phyloP scores from a whole-genome alignment of 2,329 filamentous ascomycete species.

The Fusarium bactridioides region DNA sequence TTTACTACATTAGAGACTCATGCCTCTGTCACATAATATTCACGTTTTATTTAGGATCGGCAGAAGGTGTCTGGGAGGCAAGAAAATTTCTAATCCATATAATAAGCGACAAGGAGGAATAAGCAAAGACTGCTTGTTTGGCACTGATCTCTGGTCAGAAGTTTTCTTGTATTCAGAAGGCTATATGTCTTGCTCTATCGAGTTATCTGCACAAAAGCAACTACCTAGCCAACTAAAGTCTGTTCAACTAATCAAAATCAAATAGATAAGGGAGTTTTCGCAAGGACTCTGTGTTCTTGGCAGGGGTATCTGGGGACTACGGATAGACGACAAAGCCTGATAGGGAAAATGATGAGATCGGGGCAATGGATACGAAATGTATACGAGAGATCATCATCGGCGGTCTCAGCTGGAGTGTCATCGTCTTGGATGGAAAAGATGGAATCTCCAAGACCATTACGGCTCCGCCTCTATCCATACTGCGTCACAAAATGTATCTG shows the following conservation, averaged over 20 bases:
- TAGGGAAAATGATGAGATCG: not conserved
- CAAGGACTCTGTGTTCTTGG: not conserved
- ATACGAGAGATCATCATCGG: not conserved
- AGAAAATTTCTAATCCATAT: not conserved
- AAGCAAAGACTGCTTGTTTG: not conserved
- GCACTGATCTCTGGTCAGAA: not conserved
- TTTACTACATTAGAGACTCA: not conserved
- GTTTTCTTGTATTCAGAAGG: not conserved
- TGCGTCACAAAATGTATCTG: conserved; percentile 9
- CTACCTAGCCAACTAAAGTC: not conserved
- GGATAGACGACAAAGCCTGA: not conserved
- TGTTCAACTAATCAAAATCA: not conserved
- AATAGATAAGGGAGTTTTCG: not conserved
- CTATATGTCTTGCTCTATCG: not conserved
- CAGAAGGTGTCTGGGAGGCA: not conserved
- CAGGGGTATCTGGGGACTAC: not conserved
- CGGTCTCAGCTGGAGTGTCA: not conserved
- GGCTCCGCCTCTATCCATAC: not conserved
- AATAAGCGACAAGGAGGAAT: not conserved
- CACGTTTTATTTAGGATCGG: not conserved
- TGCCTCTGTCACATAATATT: not conserved
- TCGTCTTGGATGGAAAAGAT: not conserved
- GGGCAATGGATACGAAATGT: not conserved
- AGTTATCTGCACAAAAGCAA: not conserved
- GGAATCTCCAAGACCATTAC: not conserved